Conservation (phyloP, 495 filamentous ascomycete species). For the Penicillium fimorum region DNA sequence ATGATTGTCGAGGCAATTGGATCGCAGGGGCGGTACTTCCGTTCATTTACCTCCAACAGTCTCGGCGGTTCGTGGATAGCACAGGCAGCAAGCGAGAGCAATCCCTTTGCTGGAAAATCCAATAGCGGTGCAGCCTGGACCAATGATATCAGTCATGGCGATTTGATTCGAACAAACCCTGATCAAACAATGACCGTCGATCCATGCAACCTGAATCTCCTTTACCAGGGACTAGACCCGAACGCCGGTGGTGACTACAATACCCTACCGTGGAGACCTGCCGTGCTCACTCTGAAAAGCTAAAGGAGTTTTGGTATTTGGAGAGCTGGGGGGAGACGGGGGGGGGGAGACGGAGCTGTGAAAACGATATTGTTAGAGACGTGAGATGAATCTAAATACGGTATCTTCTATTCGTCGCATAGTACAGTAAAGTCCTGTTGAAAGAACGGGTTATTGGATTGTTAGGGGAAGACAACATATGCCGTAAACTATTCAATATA, state of each 20-base stretch:
- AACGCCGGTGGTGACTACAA: constrained; percentile 22
- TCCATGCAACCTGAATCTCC: constrained; percentile 56
- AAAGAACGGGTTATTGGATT: neutral
- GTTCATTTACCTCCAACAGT: constrained; percentile 57
- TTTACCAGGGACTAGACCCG: constrained; percentile 54
- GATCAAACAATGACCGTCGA: constrained; percentile 59
- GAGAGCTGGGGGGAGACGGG: neutral
- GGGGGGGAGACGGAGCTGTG: neutral
- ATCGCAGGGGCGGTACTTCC: constrained; percentile 58
- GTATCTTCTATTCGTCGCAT: neutral
- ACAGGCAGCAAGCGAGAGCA: constrained; percentile 50
- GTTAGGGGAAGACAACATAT: too few species aligned
- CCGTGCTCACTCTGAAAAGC: constrained; percentile 48
- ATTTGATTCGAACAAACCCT: constrained; percentile 50
- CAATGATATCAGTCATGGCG: constrained; percentile 63
- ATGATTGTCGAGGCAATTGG: constrained; percentile 66
- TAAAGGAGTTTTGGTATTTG: constrained; percentile 6
- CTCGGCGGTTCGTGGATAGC: constrained; percentile 54
- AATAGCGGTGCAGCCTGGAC: constrained; percentile 64
- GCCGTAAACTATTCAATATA: too few species aligned
- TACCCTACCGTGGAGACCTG: constrained; percentile 47
- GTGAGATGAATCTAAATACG: neutral
- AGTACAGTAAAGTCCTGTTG: neutral
- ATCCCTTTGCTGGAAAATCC: constrained; percentile 59
- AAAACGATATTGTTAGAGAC: neutral